Conservation (phyloP, 106 monocot genomes). For the Hemerocallis citrina region DNA sequence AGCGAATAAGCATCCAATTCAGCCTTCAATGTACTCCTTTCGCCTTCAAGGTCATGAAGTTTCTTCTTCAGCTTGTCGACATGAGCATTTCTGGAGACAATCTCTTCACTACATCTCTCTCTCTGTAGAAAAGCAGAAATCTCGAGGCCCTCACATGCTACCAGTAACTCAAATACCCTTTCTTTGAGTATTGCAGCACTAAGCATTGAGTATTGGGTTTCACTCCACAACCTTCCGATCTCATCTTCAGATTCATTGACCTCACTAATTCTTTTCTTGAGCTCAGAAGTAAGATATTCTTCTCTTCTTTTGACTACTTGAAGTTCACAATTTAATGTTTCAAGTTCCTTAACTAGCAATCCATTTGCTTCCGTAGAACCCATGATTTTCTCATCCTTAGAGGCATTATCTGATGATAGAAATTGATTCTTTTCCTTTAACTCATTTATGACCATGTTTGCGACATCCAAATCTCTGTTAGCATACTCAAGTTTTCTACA, state of each 20-base stretch:
- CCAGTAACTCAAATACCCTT: conserved; percentile 44
- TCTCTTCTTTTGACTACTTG: conserved; percentile 24
- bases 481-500: conserved; percentile 14
- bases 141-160: conserved; percentile 43
- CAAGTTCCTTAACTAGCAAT: conserved; percentile 10
- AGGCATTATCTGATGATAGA: conserved; percentile 12
- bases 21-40: conserved; percentile 43
- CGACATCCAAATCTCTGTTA: conserved; percentile 18
- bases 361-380: conserved; percentile 21
- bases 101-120: conserved; percentile 35
- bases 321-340: conserved; percentile 13
- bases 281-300: conserved; percentile 8
- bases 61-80: conserved; percentile 27
- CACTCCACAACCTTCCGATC: conserved; percentile 26
- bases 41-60: conserved; percentile 32
- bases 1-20: conserved; percentile 40
- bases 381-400: conserved; percentile 26
- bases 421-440: conserved; percentile 17
- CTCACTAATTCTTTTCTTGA: conserved; percentile 19
- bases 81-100: conserved; percentile 20
- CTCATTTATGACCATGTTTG: conserved; percentile 14
- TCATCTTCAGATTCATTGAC: conserved; percentile 29
- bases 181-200: conserved; percentile 47
- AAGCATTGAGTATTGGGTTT: conserved; percentile 34
- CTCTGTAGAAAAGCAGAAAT: conserved; percentile 32